Base-by-base conservation (phyloP, 2,329 filamentous ascomycete species). In the Coniosporium tulheliwenetii region DNA sequence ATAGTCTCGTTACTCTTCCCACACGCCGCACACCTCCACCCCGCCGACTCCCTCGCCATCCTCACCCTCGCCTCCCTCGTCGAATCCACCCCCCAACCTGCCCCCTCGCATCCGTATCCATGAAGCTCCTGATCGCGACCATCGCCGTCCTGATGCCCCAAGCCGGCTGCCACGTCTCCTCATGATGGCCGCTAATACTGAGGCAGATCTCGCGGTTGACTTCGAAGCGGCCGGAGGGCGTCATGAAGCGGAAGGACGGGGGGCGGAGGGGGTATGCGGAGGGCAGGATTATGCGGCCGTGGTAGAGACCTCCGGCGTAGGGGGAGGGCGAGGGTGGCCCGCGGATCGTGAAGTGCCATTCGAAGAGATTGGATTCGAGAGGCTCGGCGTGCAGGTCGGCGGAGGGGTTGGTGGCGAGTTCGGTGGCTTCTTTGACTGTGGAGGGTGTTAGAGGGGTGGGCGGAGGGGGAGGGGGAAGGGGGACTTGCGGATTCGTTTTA, bases 311-410 rank as follows among this genome's bases (percentile, higher is more conserved):
- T 30, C 70, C 66, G 36, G 77, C 75, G 63, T 87, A 95, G 32
- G 79, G 75, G 0, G 85, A 87, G 13, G 73, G 73, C 30, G 75
- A 69, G 0, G 89, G 89, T 0, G 89, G 87, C 0, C 91, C 91
- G 39, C 81, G 77, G n/a, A 98, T 71, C 0, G 91, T 98, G 64
- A 96, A 98, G 67, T 98, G 91, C 91, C 91, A 98, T 63, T 96
- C 87, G 64, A 94, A 94, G 41, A 98, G 78, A 62, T 96, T 86
- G 30, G 76, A 70, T 56, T 96, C 89, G 46, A 89, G 75, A 0
- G 91, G 91, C 3, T 79, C 70, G 34, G 89, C 91, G 50, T 81
- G 76, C 63, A 89, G 93, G 65, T 94, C 85, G 41, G 83, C 69
- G 2, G 85, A 91, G 4, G 89, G 85, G 32, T 81, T 73, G 43